Evolutionary conservation across 108 stramenopile genomes (phyloP).

Genomic region (Skeletonema costatum): DNA sequence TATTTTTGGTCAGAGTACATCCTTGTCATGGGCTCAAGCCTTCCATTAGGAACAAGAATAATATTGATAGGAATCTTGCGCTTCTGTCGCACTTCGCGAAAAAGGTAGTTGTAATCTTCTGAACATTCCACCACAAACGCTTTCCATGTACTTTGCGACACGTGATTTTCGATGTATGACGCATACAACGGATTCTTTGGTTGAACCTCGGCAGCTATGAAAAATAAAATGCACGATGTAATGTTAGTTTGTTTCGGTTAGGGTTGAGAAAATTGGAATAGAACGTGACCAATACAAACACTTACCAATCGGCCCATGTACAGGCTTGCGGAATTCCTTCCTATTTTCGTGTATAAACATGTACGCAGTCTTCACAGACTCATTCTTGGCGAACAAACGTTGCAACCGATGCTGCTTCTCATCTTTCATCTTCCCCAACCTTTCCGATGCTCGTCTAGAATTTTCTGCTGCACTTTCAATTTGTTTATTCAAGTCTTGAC

Average conservation of each 20-base stretch:
- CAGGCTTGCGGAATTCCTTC: slow-evolving; percentile 68
- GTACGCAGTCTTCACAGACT: slow-evolving; percentile 48
- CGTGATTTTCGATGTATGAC: slow-evolving; percentile 75
- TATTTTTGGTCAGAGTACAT: slow-evolving; percentile 68
- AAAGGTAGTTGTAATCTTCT: slow-evolving; percentile 81
- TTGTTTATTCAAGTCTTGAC: not conserved
- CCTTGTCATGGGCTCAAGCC: slow-evolving; percentile 21
- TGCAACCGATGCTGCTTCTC: slow-evolving; percentile 59
- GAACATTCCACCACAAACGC: slow-evolving; percentile 76
- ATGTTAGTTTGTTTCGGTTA: not conserved
- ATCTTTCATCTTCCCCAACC: slow-evolving; percentile 56
- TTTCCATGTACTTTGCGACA: slow-evolving; percentile 55
- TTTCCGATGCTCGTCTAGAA: slow-evolving; percentile 13
- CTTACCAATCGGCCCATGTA: slow-evolving; percentile 75
- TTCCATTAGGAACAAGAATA: slow-evolving; percentile 34
- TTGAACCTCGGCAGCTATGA: slow-evolving; percentile 60
- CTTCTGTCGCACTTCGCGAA: slow-evolving; percentile 61
- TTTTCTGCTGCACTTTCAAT: slow-evolving; percentile 22
- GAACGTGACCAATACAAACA: not conserved
- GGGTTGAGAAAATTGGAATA: not conserved
- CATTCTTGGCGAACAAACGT: slow-evolving; percentile 39
- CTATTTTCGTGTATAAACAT: slow-evolving; percentile 68
- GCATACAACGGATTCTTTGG: slow-evolving; percentile 56
- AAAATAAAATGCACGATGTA: not conserved
- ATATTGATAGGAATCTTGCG: slow-evolving; percentile 67